Conservation (phyloP, 1,284 basidiomycete genomes). For the Ustilago nuda region DNA sequence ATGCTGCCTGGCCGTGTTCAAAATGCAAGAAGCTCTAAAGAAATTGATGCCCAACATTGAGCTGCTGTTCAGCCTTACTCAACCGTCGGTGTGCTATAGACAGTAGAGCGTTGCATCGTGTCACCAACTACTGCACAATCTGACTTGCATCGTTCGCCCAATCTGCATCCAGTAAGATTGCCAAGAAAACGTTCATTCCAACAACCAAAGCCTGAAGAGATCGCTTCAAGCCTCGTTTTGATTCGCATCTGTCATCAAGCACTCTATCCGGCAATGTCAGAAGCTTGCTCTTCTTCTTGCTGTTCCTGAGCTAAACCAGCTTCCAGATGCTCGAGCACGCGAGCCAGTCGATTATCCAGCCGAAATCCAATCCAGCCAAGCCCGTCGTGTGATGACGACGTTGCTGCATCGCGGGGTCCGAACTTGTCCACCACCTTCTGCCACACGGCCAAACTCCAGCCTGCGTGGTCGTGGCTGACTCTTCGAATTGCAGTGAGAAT, state of each 20-base stretch:
- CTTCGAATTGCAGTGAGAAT: slow-evolving; percentile 43
- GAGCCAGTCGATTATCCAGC: slow-evolving; percentile 32
- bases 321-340: slow-evolving; percentile 34
- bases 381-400: not conserved
- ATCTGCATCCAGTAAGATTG: not conserved
- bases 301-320: slow-evolving; percentile 11
- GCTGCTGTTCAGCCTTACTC: not conserved
- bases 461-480: slow-evolving; percentile 38
- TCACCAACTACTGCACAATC: not conserved
- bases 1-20: not conserved
- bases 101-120: not conserved
- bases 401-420: not conserved
- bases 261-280: not conserved
- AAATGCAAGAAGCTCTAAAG: not conserved
- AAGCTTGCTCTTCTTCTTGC: not conserved
- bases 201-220: not conserved
- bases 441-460: slow-evolving; percentile 48
- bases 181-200: not conserved
- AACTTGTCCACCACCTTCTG: slow-evolving; percentile 39
- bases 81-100: not conserved
- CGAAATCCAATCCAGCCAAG: slow-evolving; percentile 23
- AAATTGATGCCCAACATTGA: not conserved
- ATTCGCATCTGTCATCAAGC: not conserved
- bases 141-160: not conserved
- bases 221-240: slow-evolving; percentile 1